phyloP scores from a whole-genome alignment of 108 stramenopile genomes.

The Phaeodactylum tricornutum region DNA sequence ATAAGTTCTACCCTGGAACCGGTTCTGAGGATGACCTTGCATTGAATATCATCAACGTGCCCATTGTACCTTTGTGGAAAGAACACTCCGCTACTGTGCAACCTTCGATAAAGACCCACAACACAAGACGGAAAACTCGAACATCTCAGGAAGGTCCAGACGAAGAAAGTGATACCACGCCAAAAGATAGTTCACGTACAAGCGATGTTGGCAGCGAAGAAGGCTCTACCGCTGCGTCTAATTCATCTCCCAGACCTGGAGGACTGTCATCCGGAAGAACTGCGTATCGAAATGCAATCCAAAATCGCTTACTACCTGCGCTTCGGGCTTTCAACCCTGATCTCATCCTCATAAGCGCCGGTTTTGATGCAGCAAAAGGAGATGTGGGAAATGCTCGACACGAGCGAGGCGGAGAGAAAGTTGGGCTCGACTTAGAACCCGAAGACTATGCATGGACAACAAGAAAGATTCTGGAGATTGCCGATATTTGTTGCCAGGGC shows the following conservation, averaged over 20 bases:
- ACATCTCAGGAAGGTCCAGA: conserved; percentile 12
- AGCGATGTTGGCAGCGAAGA: conserved; percentile 22
- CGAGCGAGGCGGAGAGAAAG: conserved; percentile 45
- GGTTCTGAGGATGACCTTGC: conserved; percentile 83
- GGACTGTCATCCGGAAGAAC: conserved; percentile 24
- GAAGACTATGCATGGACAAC: conserved; percentile 87
- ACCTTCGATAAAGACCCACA: conserved; percentile 22
- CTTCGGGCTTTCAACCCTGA: conserved; percentile 93
- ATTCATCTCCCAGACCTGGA: conserved; percentile 10
- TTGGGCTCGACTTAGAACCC: conserved; percentile 74
- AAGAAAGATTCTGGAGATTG: conserved; percentile 74
- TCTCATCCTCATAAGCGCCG: conserved; percentile 91
- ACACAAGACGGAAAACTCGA: conserved; percentile 36
- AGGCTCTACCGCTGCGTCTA: conserved; percentile 15
- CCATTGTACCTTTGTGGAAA: conserved; percentile 88
- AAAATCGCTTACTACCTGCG: conserved; percentile 68
- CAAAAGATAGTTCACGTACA: conserved; percentile 2
- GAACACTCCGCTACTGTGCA: conserved; percentile 20
- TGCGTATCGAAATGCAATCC: conserved; percentile 71
- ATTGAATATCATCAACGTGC: conserved; percentile 94
- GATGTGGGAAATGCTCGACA: conserved; percentile 87
- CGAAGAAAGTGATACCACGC: conserved; percentile 20
- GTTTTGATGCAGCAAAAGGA: conserved; percentile 91
- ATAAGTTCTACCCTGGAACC: conserved; percentile 94
- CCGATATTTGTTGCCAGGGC: conserved; percentile 83